Conservation (phyloP, 305 asterid species). For the Rubia tinctorum region DNA sequence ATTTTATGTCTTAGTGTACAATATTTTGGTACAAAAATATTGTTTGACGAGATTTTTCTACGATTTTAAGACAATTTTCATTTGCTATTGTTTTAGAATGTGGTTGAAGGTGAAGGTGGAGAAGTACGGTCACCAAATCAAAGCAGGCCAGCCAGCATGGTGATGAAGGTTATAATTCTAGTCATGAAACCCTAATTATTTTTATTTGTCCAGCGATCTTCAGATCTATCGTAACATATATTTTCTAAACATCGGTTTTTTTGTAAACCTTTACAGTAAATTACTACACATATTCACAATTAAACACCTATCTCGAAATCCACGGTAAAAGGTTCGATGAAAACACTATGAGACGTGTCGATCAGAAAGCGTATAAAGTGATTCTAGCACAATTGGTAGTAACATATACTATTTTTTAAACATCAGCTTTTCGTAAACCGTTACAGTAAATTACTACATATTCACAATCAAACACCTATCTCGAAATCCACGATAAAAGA, state of each 20-base stretch:
- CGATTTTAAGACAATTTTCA: background rate
- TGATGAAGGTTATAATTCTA: conserved; percentile 60
- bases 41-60: background rate
- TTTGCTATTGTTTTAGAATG: background rate
- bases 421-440: background rate
- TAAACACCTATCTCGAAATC: too few species aligned
- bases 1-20: background rate
- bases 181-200: background rate
- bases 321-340: too few species aligned
- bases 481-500: too few species aligned
- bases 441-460: background rate
- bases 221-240: background rate
- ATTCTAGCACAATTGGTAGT: too few species aligned
- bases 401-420: background rate
- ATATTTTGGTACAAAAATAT: too few species aligned
- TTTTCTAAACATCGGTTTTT: background rate
- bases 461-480: too few species aligned
- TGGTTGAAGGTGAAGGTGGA: conserved; percentile 24
- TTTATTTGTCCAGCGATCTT: background rate
- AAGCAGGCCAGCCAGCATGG: conserved; percentile 81
- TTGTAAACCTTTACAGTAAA: too few species aligned
- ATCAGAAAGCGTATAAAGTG: too few species aligned
- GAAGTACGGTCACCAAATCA: conserved; percentile 46
- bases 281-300: background rate
- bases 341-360: too few species aligned